Evolutionary conservation across 495 filamentous ascomycete genomes (phyloP), one percentile per base, ranked within the genome.

Genomic region (Daldinia grandis): DNA sequence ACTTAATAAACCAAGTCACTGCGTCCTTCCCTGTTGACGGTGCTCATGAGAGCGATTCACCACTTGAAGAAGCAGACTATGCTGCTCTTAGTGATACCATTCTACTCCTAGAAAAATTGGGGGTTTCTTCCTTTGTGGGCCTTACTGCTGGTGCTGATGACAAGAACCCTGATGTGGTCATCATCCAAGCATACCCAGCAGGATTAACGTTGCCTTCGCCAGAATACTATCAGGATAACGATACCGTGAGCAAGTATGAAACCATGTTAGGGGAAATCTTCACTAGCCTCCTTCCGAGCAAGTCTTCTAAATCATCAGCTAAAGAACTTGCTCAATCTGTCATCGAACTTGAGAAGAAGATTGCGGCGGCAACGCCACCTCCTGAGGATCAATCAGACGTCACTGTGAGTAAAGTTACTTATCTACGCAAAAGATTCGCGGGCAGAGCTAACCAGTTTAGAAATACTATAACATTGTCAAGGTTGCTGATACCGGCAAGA

Each of bases 191-290:
- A 6, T 85, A 86, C 15, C 87, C 87, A 44, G 74, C 76, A 0
- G 69, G 77, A 50, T 86, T 88, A 69, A 87, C 87, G 14, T 83
- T 92, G 28, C 87, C 89, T 21, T 84, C 88, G 1, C 86, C 88
- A 61, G 87, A 91, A 69, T 89, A 88, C 67, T 92, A 91, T 64
- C 82, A 87, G 57, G 85, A 90, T 63, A 81, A 83, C 0, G 74
- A 86, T 19, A 78, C 84, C 5, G 78, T 91, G 19, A 75, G 76
- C 31, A 78, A 84, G 15, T 92, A 91, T 69, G 79, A 83, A 49
- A 31, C 68, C 3, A 84, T 84, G 49, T 72, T 88, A n/a, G 81
- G 66, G 15, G 54, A 77, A 9, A 71, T 81, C 17, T 69, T 84
- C 35, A 44, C 55, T 24, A 65, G 64, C 27, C 57, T 79, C 15